Evolutionary conservation across 495 filamentous ascomycete species (phyloP).

Genomic region (Chaetomium cochliodes): DNA sequence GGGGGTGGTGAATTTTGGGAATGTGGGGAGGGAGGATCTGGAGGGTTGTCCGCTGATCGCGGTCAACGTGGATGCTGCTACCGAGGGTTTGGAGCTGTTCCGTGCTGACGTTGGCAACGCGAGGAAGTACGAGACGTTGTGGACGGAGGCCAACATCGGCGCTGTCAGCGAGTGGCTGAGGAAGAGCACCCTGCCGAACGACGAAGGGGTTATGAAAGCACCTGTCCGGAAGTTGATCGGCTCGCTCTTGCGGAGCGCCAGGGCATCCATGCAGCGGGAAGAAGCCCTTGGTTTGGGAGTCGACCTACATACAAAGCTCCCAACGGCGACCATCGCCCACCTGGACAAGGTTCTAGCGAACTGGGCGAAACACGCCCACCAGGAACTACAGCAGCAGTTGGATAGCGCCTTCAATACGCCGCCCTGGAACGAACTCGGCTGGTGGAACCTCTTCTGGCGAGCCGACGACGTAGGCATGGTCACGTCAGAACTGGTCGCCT

Average conservation of each 20-base stretch:
- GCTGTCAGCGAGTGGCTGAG: slow-evolving; percentile 67
- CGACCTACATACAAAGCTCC: slow-evolving; percentile 34
- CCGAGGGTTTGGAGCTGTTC: slow-evolving; percentile 62
- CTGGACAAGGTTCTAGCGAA: slow-evolving; percentile 58
- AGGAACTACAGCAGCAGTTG: slow-evolving; percentile 75
- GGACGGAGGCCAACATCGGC: slow-evolving; percentile 69
- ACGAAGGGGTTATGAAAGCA: slow-evolving; percentile 52
- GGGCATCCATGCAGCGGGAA: slow-evolving; percentile 51
- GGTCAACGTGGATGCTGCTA: slow-evolving; percentile 47
- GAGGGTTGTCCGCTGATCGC: slow-evolving; percentile 36
- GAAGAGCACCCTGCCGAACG: slow-evolving; percentile 44
- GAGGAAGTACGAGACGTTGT: slow-evolving; percentile 66
- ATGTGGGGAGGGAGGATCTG: slow-evolving; percentile 37
- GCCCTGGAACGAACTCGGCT: slow-evolving; percentile 72
- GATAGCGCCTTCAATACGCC: slow-evolving; percentile 67
- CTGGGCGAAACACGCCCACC: slow-evolving; percentile 79
- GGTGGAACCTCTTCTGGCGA: slow-evolving; percentile 96
- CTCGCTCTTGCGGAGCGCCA: slow-evolving; percentile 62
- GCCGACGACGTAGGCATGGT: slow-evolving; percentile 87
- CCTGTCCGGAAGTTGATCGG: slow-evolving; percentile 63
- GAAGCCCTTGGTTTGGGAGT: slow-evolving; percentile 43
- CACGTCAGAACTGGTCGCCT: slow-evolving; percentile 69
- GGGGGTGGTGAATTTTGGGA: slow-evolving; percentile 45
- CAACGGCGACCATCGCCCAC: slow-evolving; percentile 44
- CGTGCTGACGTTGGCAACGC: slow-evolving; percentile 67